Percentiles rank a stretch among this genome's conserved stretches.
Conservation (phyloP, 108 stramenopile genomes). For the Licmophora abbreviata region DNA sequence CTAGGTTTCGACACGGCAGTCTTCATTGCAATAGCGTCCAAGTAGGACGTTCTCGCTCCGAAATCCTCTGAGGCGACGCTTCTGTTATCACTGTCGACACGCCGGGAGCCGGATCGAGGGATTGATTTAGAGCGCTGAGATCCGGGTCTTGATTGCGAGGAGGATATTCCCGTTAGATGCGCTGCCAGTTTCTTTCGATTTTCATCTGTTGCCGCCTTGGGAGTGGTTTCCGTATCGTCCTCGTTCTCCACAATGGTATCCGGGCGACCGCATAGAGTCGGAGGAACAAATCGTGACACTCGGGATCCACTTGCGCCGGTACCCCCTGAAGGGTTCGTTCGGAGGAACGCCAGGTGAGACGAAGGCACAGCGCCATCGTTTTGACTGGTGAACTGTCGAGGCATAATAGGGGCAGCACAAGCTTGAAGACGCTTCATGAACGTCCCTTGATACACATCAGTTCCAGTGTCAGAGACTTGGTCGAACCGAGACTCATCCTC, state of each 20-base stretch:
- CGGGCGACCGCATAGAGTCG: constrained; percentile 49
- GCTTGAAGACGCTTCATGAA: constrained; percentile 45
- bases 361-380: constrained; percentile 29
- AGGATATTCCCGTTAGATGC: neutral
- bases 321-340: constrained; percentile 29
- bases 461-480: constrained; percentile 34
- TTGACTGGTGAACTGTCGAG: constrained; percentile 5
- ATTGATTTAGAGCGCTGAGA: constrained; percentile 8
- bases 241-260: constrained; percentile 52
- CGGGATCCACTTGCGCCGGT: neutral
- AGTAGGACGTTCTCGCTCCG: constrained; percentile 61
- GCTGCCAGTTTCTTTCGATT: no score
- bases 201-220: neutral
- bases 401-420: constrained; percentile 46
- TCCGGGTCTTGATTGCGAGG: constrained; percentile 8
- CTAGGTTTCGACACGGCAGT: constrained; percentile 39
- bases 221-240: constrained; percentile 8
- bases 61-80: constrained; percentile 42
- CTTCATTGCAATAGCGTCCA: constrained; percentile 62
- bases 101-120: neutral
- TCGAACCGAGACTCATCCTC: constrained; percentile 8
- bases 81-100: neutral
- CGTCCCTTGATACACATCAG: constrained; percentile 26
- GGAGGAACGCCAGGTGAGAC: constrained; percentile 53
- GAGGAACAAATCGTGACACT: constrained; percentile 25